These are phyloP conservation scores for Solanum corneliomulleri DNA, from an alignment of 257 asterid genomes.

Conservation along the genomic window DNA sequence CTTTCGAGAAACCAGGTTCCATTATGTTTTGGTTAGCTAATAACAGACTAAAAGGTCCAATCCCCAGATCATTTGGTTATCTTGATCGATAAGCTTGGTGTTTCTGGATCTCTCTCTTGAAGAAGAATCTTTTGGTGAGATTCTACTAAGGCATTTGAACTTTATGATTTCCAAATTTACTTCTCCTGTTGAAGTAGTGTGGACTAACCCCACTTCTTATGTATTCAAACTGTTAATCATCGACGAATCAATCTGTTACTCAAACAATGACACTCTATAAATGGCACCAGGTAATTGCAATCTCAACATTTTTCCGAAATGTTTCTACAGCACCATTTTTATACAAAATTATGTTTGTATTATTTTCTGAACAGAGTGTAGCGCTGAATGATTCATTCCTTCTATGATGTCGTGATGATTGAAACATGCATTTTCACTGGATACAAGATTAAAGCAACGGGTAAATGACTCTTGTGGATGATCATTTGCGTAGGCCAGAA, in stretches of 20 bases:
- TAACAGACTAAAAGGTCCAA: background rate
- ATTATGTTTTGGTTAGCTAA: background rate
- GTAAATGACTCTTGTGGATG: background rate
- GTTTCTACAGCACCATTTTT: background rate
- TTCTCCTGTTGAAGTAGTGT: background rate
- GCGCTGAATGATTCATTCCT: constrained; percentile 7
- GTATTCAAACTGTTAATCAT: background rate
- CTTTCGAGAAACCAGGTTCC: background rate
- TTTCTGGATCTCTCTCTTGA: background rate
- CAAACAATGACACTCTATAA: background rate
- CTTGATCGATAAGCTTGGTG: background rate
- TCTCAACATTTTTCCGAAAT: background rate
- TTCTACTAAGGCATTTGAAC: background rate
- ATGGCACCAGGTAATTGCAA: background rate
- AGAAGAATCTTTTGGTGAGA: background rate
- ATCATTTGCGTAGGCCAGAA: background rate
- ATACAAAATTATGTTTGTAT: background rate
- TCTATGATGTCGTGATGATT: constrained; percentile 16
- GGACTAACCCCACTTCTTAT: constrained; percentile 1
- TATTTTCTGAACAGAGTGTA: constrained; percentile 4
- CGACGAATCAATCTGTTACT: background rate
- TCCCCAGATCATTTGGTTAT: background rate
- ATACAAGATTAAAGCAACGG: background rate
- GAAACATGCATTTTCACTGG: background rate
- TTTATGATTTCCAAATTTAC: background rate